Evolutionary conservation across 768 basidiomycete species (phyloP).

Genomic region (Mycena rebaudengoi): DNA sequence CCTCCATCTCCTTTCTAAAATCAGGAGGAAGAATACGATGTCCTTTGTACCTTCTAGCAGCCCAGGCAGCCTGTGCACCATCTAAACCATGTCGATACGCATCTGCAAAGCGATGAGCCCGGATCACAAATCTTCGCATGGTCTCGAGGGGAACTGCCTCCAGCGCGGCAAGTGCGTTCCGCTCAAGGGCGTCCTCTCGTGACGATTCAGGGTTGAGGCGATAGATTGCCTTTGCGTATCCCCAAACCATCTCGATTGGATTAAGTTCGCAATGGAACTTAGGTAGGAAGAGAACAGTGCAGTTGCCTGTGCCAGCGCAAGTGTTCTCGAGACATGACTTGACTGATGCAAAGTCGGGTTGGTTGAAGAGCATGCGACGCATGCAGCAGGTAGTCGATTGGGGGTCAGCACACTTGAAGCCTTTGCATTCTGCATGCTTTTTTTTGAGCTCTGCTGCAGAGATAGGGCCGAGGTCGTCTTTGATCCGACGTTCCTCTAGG

Average conservation of each 20-base stretch:
- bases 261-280: conserved; percentile 36
- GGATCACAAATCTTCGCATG: background rate
- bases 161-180: conserved; percentile 17
- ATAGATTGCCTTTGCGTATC: conserved; percentile 26
- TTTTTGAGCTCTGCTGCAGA: background rate
- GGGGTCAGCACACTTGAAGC: conserved; percentile 34
- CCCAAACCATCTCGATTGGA: conserved; percentile 40
- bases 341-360: conserved; percentile 34
- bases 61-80: too few relatives aligned
- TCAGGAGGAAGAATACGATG: too few relatives aligned
- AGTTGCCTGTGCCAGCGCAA: conserved; percentile 19
- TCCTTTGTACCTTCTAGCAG: too few relatives aligned
- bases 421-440: conserved; percentile 5
- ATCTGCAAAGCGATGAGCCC: too few relatives aligned
- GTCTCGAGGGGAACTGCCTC: background rate
- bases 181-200: conserved; percentile 32
- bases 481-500: conserved; percentile 17
- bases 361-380: conserved; percentile 29
- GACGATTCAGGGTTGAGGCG: background rate
- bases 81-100: too few relatives aligned
- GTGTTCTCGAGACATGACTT: conserved; percentile 30
- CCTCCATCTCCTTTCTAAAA: too few relatives aligned
- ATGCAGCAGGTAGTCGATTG: conserved; percentile 34
- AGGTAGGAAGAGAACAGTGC: conserved; percentile 21
- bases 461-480: conserved; percentile 1